phyloP scores from a whole-genome alignment of 108 stramenopile genomes.

The Skeletonema tropicum region DNA sequence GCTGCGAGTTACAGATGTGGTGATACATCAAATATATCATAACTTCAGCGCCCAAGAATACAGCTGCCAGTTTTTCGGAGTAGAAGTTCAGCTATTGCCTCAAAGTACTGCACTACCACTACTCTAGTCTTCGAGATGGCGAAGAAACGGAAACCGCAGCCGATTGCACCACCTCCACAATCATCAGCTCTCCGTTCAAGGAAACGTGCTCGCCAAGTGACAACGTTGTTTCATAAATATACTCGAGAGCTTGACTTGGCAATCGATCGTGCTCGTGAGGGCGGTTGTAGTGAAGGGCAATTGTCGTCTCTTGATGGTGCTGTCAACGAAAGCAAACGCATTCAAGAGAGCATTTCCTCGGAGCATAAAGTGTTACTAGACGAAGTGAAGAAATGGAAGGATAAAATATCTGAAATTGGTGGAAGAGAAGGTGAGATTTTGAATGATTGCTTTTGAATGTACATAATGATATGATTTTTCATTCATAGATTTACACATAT shows the following conservation, averaged over 20 bases:
- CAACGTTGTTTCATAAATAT: conserved; percentile 83
- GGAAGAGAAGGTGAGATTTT: conserved; percentile 42
- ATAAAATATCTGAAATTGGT: conserved; percentile 66
- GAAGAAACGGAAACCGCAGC: conserved; percentile 49
- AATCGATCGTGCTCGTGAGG: conserved; percentile 27
- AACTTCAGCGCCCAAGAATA: too few relatives aligned
- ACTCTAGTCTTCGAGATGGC: conserved; percentile 8
- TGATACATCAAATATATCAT: too few relatives aligned
- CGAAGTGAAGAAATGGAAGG: conserved; percentile 50
- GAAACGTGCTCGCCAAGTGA: conserved; percentile 80
- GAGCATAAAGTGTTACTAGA: conserved; percentile 15
- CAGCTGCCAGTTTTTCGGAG: too few relatives aligned
- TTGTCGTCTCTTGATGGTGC: conserved; percentile 13
- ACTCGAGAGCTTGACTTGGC: conserved; percentile 68
- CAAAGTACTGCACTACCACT: neutral
- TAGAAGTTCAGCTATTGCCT: too few relatives aligned
- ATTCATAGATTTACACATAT: neutral
- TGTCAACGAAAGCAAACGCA: conserved; percentile 17
- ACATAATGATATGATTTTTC: neutral
- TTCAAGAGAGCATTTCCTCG: neutral
- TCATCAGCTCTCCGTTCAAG: conserved; percentile 51
- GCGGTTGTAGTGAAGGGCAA: conserved; percentile 8
- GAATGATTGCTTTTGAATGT: neutral
- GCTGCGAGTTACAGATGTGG: too few relatives aligned
- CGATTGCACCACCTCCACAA: conserved; percentile 48